Percentiles rank a stretch among this genome's conserved stretches.
These are phyloP conservation scores for Drechslerella dactyloides DNA, from an alignment of 2,329 filamentous ascomycete species.

Conservation along the genomic window DNA sequence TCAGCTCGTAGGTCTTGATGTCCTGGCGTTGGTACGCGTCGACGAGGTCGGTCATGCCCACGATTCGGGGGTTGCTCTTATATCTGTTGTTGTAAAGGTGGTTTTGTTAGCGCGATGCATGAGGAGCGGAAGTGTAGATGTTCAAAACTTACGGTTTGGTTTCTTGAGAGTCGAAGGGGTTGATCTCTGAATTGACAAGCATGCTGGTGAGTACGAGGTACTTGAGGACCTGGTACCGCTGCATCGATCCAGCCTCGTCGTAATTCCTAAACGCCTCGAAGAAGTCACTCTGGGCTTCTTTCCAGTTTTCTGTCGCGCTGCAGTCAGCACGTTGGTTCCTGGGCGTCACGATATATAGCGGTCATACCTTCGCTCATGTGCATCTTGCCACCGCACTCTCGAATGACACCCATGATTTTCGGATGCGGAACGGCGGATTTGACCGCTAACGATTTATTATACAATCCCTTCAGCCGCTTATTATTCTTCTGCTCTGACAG, in stretches of 20 bases:
- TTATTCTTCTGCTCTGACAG: slow-evolving; percentile 96
- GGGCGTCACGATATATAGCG: slow-evolving; percentile 34
- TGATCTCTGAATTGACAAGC: slow-evolving; percentile 98
- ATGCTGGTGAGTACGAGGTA: slow-evolving; percentile 96
- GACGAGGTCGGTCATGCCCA: slow-evolving; percentile 95
- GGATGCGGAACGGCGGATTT: slow-evolving; percentile 97
- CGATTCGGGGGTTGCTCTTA: slow-evolving; percentile 90
- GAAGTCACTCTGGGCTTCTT: slow-evolving; percentile 94
- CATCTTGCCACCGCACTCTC: slow-evolving; percentile 99
- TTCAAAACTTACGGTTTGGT: slow-evolving; percentile 72
- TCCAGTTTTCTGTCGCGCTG: slow-evolving; percentile 79
- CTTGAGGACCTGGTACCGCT: slow-evolving; percentile 95
- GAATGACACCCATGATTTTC: slow-evolving; percentile 98
- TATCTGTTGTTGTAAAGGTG: slow-evolving; percentile 62
- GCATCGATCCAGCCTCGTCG: slow-evolving; percentile 93
- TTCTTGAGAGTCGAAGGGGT: slow-evolving; percentile 97
- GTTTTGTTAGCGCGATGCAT: slow-evolving; percentile 1
- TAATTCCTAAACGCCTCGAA: slow-evolving; percentile 99
- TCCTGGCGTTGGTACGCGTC: slow-evolving; percentile 96
- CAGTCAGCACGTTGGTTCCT: background rate
- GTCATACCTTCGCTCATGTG: slow-evolving; percentile 84
- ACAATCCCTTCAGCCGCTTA: slow-evolving; percentile 91
- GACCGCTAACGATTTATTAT: slow-evolving; percentile 87
- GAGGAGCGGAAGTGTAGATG: background rate
- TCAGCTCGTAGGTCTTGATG: slow-evolving; percentile 86